Evolutionary conservation across 768 basidiomycete species (phyloP).

Genomic region (Suillus alpinus): DNA sequence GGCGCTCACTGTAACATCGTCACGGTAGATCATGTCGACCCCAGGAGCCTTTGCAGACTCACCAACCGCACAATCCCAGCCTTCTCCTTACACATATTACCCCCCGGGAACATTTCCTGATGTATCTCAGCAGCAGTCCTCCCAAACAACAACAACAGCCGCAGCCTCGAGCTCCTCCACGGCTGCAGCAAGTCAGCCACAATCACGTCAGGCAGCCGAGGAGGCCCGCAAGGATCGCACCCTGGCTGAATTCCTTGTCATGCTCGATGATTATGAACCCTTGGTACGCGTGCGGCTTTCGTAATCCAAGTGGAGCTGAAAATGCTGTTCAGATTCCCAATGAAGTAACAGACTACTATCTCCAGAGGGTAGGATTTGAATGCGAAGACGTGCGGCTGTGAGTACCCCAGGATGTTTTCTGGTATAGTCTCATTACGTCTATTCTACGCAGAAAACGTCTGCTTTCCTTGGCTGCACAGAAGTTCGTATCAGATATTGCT

Average conservation of each 20-base stretch:
- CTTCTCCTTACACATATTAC: slow-evolving; percentile 17
- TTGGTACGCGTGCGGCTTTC: slow-evolving; percentile 50
- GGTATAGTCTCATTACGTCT: slow-evolving; percentile 5
- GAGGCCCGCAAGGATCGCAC: slow-evolving; percentile 87
- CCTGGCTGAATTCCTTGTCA: slow-evolving; percentile 88
- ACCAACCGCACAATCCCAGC: slow-evolving; percentile 29
- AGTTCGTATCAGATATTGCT: slow-evolving; percentile 96
- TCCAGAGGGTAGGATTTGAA: slow-evolving; percentile 94
- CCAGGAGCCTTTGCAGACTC: slow-evolving; percentile 28
- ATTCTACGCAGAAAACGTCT: slow-evolving; percentile 73
- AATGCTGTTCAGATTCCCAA: slow-evolving; percentile 76
- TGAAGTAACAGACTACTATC: slow-evolving; percentile 96
- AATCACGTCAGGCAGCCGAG: slow-evolving; percentile 70
- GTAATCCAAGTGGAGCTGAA: not conserved
- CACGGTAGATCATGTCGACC: slow-evolving; percentile 27
- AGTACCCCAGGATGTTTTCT: slow-evolving; percentile 25
- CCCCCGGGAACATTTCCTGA: slow-evolving; percentile 18
- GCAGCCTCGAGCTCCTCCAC: slow-evolving; percentile 16
- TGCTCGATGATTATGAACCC: slow-evolving; percentile 97
- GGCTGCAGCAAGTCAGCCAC: slow-evolving; percentile 28
- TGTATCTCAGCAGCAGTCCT: slow-evolving; percentile 18
- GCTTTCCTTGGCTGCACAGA: slow-evolving; percentile 92
- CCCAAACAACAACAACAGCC: slow-evolving; percentile 15
- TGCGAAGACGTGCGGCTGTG: slow-evolving; percentile 92
- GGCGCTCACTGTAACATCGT: slow-evolving; percentile 17